Percentiles rank a stretch among this genome's conserved stretches.
These are phyloP conservation scores for Hemerocallis citrina DNA, from an alignment of 106 monocot species.

Conservation along the genomic window DNA sequence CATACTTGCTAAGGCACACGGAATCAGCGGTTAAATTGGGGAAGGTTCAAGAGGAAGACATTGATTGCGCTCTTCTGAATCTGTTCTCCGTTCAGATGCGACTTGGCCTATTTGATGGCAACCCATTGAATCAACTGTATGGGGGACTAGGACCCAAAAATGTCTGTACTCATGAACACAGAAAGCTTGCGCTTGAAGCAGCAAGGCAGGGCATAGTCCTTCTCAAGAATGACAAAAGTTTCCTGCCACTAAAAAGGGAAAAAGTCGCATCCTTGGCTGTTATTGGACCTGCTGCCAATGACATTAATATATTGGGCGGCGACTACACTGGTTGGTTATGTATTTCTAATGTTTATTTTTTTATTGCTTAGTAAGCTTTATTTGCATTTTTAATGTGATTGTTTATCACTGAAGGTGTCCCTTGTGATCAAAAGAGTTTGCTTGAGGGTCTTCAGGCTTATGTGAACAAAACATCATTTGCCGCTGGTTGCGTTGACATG, in stretches of 20 bases:
- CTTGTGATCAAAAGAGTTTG: slow-evolving; percentile 49
- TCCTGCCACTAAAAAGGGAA: slow-evolving; percentile 45
- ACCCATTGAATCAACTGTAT: slow-evolving; percentile 22
- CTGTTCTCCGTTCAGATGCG: slow-evolving; percentile 76
- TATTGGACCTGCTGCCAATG: slow-evolving; percentile 67
- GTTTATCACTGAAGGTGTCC: slow-evolving; percentile 20
- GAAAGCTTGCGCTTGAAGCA: slow-evolving; percentile 53
- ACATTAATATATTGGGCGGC: slow-evolving; percentile 43
- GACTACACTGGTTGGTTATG: slow-evolving; percentile 56
- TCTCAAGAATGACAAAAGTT: slow-evolving; percentile 43
- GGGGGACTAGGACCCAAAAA: slow-evolving; percentile 21
- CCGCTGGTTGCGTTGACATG: slow-evolving; percentile 47
- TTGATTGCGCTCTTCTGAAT: slow-evolving; percentile 72
- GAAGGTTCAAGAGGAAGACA: slow-evolving; percentile 53
- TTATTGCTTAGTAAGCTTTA: background rate
- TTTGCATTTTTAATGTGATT: background rate
- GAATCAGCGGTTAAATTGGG: slow-evolving; percentile 46
- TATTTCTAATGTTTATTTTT: background rate
- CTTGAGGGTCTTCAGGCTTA: slow-evolving; percentile 49
- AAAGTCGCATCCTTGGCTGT: slow-evolving; percentile 41
- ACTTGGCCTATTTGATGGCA: slow-evolving; percentile 67
- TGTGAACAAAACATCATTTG: slow-evolving; percentile 23
- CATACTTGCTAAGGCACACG: slow-evolving; percentile 47
- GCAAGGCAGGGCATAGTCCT: slow-evolving; percentile 66
- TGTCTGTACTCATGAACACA: slow-evolving; percentile 50